Evolutionary conservation across 2,329 filamentous ascomycete genomes (phyloP), one percentile per base, ranked within the genome.

Genomic region (Curvularia verruculosa): DNA sequence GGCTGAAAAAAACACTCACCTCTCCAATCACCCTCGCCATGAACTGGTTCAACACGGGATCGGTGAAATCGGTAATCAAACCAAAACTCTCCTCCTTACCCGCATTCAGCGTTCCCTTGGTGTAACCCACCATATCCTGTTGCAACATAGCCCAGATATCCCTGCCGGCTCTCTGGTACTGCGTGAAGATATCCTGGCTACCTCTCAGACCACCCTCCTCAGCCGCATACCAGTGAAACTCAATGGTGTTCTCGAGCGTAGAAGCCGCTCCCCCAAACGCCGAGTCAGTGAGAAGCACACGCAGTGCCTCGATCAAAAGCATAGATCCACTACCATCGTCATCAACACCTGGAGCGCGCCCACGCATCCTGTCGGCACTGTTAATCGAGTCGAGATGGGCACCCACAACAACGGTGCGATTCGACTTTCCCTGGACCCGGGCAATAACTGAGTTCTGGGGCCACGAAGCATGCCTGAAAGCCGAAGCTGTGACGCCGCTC

Each of bases 161-260:
- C 29, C 88, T 84, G 12, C 84, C 83, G n/a, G 84, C 77, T 71
- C 87, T 85, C 76, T 89, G 87, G 72, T 97, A 97, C 10, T 84
- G 78, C 37, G 84, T 82, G 81, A 96, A 97, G 74, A 98, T 89
- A 54, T 89, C 93, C 75, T 96, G 91, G 70, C 89, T 92, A 51
- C 92, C 92, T 4, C 96, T 84, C 45, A 96, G 82, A 28, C 92
- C 92, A 50, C 87, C 91, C 77, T 96, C 92, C 75, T 96, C 92
- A 15, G 91, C 92, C 46, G 88, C 90, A 79, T 96, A 96, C 92
- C 92, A 96, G 78, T 97, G 93, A 77, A 97, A 97, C 79, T 98
- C 94, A 68, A 98, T 83, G 1, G 92, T 96, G 79, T 97, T 96
- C 58, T 85, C 77, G 5, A 51, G 39, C 21, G 26, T 6, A 87